Conservation (phyloP, 352 stramenopile species). For the Ophiocytium majus region DNA sequence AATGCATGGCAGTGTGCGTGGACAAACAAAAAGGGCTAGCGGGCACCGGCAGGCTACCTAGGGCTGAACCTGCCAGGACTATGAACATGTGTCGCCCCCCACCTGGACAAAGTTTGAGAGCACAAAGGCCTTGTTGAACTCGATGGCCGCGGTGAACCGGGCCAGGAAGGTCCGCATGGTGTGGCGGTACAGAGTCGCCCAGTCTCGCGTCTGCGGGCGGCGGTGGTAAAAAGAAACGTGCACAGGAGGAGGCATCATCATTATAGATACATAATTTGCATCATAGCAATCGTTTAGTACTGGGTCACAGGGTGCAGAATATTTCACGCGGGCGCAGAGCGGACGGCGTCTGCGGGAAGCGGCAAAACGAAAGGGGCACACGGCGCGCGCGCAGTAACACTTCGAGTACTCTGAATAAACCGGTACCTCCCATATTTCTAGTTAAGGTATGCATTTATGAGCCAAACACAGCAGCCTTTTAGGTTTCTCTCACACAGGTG, state of each 20-base stretch:
- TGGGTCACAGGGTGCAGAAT: neutral
- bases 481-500: too few species aligned
- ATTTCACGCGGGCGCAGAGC: neutral
- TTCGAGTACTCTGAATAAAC: too few species aligned
- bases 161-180: neutral
- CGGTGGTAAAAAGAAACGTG: too few species aligned
- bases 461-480: too few species aligned
- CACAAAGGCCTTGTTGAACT: constrained; percentile 3
- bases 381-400: neutral
- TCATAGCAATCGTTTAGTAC: neutral
- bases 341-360: too few species aligned
- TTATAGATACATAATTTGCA: neutral
- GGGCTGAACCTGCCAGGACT: neutral
- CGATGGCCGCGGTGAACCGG: neutral
- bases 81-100: neutral
- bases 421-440: too few species aligned
- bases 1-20: too few species aligned
- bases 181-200: neutral
- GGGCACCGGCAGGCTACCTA: neutral
- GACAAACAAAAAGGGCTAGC: neutral
- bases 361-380: neutral
- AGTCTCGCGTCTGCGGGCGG: neutral
- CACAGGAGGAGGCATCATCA: neutral
- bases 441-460: too few species aligned
- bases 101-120: neutral